A percentile compares a stretch with the other conserved stretches of the same genome.
Conservation (phyloP, 345 rosid species). For the Sonneratia caseolaris region DNA sequence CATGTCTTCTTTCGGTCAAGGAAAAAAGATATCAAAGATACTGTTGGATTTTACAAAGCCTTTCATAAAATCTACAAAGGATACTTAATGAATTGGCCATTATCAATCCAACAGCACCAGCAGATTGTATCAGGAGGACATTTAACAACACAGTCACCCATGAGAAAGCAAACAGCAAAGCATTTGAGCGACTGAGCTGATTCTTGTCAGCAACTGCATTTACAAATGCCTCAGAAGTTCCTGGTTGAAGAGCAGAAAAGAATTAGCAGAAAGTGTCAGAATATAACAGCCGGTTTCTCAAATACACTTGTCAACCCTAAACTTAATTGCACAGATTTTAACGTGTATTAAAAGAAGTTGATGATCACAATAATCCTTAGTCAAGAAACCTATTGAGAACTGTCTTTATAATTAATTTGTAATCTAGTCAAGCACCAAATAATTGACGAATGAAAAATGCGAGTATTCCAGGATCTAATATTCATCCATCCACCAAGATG, state of each 20-base stretch:
- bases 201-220: conserved; percentile 24
- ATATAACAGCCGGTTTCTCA: not conserved
- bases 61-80: conserved; percentile 22
- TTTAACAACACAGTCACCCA: conserved; percentile 44
- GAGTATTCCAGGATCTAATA: not conserved
- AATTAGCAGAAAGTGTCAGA: conserved; percentile 30
- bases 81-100: conserved; percentile 86
- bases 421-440: not conserved
- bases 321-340: not conserved
- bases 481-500: not conserved
- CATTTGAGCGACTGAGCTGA: conserved; percentile 71
- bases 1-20: conserved; percentile 71
- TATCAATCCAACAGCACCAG: conserved; percentile 85
- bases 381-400: not conserved
- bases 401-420: not conserved
- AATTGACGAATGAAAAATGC: not conserved
- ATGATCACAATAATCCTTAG: not conserved
- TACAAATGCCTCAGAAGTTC: conserved; percentile 53
- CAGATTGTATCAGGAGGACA: conserved; percentile 54
- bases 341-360: not conserved
- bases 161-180: conserved; percentile 66
- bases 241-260: conserved; percentile 31
- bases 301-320: not conserved
- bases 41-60: not conserved
- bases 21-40: conserved; percentile 4